Percentiles rank a stretch among this genome's conserved stretches.
Conservation (phyloP, 1,139 yeast genomes). For the Insectozyma bohioensis region DNA sequence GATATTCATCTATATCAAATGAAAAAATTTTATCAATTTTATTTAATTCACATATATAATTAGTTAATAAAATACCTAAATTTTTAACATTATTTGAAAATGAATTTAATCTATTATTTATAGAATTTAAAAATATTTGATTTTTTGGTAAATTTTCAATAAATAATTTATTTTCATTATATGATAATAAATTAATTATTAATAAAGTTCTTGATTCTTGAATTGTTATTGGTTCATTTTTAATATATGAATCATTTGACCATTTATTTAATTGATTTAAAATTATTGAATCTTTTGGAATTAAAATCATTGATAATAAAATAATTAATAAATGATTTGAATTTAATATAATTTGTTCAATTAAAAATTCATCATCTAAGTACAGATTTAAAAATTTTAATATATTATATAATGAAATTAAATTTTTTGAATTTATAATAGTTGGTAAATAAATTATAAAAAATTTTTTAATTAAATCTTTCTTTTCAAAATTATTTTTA, state of each 20-base stretch:
- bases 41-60: slow-evolving; percentile 38
- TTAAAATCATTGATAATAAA: slow-evolving; percentile 11
- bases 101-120: slow-evolving; percentile 47
- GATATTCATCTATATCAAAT: slow-evolving; percentile 16
- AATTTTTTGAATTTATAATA: slow-evolving; percentile 6
- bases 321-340: slow-evolving; percentile 9
- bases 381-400: slow-evolving; percentile 15
- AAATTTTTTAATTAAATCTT: slow-evolving; percentile 16
- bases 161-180: slow-evolving; percentile 18
- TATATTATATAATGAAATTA: slow-evolving; percentile 11
- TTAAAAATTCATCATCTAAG: slow-evolving; percentile 18
- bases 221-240: slow-evolving; percentile 31
- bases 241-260: slow-evolving; percentile 29
- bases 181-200: slow-evolving; percentile 26
- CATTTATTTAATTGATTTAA: slow-evolving; percentile 23
- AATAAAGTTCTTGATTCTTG: slow-evolving; percentile 39
- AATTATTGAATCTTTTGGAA: slow-evolving; percentile 10
- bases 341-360: slow-evolving; percentile 10
- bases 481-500: slow-evolving; percentile 30
- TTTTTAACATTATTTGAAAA: slow-evolving; percentile 39
- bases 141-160: slow-evolving; percentile 23
- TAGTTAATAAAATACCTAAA: slow-evolving; percentile 49
- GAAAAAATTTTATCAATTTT: slow-evolving; percentile 38
- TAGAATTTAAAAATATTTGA: slow-evolving; percentile 35
- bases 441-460: slow-evolving; percentile 7